Base-by-base conservation (phyloP, 805 yeast genomes). In the Wickerhamomyces alni region DNA sequence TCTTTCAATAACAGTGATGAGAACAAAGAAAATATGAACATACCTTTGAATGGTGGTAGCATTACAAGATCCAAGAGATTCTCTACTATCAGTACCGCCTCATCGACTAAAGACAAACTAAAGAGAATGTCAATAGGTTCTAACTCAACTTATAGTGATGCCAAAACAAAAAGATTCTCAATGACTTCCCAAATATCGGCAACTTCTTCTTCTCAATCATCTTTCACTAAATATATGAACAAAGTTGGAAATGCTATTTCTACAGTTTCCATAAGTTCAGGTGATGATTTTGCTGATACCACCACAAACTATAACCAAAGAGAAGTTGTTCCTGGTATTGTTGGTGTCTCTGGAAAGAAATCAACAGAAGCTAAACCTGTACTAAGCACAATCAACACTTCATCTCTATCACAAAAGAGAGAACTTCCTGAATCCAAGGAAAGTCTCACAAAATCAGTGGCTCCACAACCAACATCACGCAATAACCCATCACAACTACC, bases 51-150 rank as follows among this genome's bases (percentile, higher is more conserved):
- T 21, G 24, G 17, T n/a, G 22, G 41, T 15, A 32, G 33, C 11
- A 33, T 30, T 12, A n/a, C 17, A 10, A 28, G 33, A 37, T 37
- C 39, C 3, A 30, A 41, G 17, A 36, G 44, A 33, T 43, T 39
- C 26, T 47, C 48, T 6, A 44, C 42, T 6, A 35, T 25, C 28
- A 40, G 47, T 8, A 35, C 43, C 10, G 11, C 39, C 2, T 40
- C 52, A 8, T 39, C 54, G 13, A 29, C 29, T 4, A 26, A 18
- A 9, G 36, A 37, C 5, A 44, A 42, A 24, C 30, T 32, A 12
- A 53, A 53, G 38, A 43, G 57, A 39, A 48, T 50, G 31, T 53
- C 57, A 1, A 48, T 51, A 1, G 39, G 48, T 4, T 53, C 57
- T 1, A 39, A 32, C 2, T 49, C 48, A 21, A 21, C 24, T 7